phyloP scores from a whole-genome alignment of 2,329 filamentous ascomycete species.

The Cylindrodendrum hubeiense region DNA sequence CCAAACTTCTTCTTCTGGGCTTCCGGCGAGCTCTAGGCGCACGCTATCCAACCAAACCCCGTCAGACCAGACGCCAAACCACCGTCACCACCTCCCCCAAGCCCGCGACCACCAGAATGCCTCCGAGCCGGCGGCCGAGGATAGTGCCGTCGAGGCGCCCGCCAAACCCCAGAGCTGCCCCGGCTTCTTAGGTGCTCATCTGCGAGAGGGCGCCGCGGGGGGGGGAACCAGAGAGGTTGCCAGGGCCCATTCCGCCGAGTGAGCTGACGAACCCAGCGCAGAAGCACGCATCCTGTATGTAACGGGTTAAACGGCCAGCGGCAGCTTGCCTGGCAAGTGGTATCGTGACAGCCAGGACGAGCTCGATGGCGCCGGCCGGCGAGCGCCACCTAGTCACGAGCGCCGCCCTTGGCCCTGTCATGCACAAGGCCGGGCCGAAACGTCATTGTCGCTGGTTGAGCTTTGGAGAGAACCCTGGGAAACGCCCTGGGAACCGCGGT shows the following conservation, averaged over 20 bases:
- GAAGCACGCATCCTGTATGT: too few species aligned
- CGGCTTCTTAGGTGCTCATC: background rate
- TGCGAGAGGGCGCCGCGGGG: too few species aligned
- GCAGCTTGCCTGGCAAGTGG: too few species aligned
- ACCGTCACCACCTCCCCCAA: background rate
- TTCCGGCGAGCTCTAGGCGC: too few species aligned
- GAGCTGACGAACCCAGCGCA: too few species aligned
- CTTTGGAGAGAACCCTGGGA: background rate
- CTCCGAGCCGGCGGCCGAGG: constrained; percentile 42
- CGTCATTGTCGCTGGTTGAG: constrained; percentile 29
- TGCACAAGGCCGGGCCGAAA: constrained; percentile 45
- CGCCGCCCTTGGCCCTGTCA: constrained; percentile 35
- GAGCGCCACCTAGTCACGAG: constrained; percentile 37
- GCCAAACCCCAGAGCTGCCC: constrained; percentile 36
- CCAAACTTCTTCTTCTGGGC: background rate
- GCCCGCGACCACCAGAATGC: constrained; percentile 21
- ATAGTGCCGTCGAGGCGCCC: constrained; percentile 24
- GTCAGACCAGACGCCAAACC: too few species aligned
- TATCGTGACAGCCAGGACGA: too few species aligned
- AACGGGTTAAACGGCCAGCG: too few species aligned
- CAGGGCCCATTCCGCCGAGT: too few species aligned
- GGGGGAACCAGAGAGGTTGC: too few species aligned
- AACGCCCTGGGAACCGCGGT: background rate
- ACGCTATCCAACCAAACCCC: too few species aligned
- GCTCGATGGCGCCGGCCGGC: background rate